Evolutionary conservation across 2,329 filamentous ascomycete genomes (phyloP), one percentile per base, ranked within the genome.

Genomic region (Curvularia sp.): DNA sequence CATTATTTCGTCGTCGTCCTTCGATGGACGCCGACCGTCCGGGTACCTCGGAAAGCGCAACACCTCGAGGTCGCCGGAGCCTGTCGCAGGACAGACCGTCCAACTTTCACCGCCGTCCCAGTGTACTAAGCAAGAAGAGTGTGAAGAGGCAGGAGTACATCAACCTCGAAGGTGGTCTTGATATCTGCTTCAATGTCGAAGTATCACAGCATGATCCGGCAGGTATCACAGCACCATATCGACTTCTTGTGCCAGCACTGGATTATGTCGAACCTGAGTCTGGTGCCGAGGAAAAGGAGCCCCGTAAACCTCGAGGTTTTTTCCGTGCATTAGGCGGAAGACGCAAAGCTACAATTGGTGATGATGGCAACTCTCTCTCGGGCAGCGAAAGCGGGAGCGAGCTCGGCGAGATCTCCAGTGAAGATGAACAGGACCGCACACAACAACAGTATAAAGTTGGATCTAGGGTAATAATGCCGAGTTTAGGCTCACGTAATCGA

Each of bases 131-230:
- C 23, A 80, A 78, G 66, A 78, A 77, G 27, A 75, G 75, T 2
- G 47, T 75, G 48, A 72, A 72, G 23, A 64, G 69, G 25, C 64
- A 70, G 36, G 66, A 68, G n/a, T 73, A 65, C 18, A 81, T 98
- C 58, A 87, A 97, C 71, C 82, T 97, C 0, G 87, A 95, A 72
- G 90, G 89, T 28, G 93, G 92, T 0, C 81, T 99, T 9, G 93
- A 97, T 65, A 89, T 99, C 34, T 90, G 87, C 49, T 79, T 99
- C 42, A 97, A 97, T 68, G 87, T 97, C 61, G 95, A 99, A 78
- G 87, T 97, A 60, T 93, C 89, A 68, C 86, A 91, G 43, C 87
- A 87, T 62, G 93, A 99, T 68, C 94, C 95, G 0, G 85, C 90
- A 0, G 96, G 95, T 13, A 92, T 92, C 63, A 99, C 95, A 0